These are phyloP conservation scores for Candida glucosophila DNA, from an alignment of 1,139 yeast genomes.

Conservation along the genomic window DNA sequence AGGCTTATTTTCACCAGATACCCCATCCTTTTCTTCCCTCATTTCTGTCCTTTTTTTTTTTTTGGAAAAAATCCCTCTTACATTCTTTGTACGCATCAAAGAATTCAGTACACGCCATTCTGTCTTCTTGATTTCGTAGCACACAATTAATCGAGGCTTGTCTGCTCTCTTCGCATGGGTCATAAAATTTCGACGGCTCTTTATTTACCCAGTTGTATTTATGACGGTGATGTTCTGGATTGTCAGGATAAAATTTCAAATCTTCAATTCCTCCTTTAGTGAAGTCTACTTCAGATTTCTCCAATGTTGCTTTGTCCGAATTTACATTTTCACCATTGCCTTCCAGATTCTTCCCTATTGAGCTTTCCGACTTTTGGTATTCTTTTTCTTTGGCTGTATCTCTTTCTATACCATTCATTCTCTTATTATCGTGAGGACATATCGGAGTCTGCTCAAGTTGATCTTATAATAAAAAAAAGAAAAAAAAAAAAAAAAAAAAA, in stretches of 20 bases:
- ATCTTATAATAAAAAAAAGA: neutral
- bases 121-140: conserved; percentile 64
- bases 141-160: conserved; percentile 81
- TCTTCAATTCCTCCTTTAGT: conserved; percentile 45
- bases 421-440: neutral
- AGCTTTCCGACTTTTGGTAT: neutral
- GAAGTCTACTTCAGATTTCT: conserved; percentile 47
- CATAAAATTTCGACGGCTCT: conserved; percentile 77
- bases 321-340: neutral
- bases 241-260: conserved; percentile 76
- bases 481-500: neutral
- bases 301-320: conserved; percentile 26
- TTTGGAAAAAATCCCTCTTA: conserved; percentile 65
- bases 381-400: neutral
- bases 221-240: conserved; percentile 56
- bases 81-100: conserved; percentile 93
- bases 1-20: conserved; percentile 17
- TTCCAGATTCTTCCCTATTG: conserved; percentile 1
- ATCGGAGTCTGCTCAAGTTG: neutral
- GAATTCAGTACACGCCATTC: conserved; percentile 70
- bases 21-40: conserved; percentile 43
- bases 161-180: conserved; percentile 87
- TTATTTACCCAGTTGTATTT: conserved; percentile 56
- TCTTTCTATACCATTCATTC: neutral
- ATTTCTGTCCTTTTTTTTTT: conserved; percentile 27